Base-by-base conservation (phyloP, 306 rosid genomes). In the Arachis hypogaea region DNA sequence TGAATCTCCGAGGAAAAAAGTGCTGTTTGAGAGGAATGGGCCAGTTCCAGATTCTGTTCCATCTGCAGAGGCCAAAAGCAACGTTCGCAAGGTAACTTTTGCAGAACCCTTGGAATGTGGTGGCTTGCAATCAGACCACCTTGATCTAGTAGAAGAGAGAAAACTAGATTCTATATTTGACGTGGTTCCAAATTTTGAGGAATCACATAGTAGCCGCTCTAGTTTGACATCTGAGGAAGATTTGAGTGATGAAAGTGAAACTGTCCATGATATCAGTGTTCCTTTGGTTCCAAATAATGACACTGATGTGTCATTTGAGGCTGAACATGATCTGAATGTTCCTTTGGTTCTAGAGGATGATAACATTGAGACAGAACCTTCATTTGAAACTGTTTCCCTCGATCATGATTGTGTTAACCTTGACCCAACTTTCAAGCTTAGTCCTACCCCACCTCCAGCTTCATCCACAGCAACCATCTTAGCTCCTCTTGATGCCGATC, bases 11-110 rank as follows among this genome's bases (percentile, higher is more conserved):
- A 86, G 82, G 78, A 93, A 90, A 87, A 93, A 86, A 65, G 68
- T 93, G 51, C 80, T 93, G 7, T 42, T 40, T 0, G 97, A 93
- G 75, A 78, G 88, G 83, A 93, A 93, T 29, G 98, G 88, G 76
- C 18, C 85, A 9, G 80, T 58, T 70, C 81, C 82, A 8, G 57
- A 78, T 57, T 82, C 85, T 16, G 44, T 59, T 56, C 80, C 89
- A 29, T 55, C 81, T 5, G 60, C 75, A 2, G 90, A 86, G 0
- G 47, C 56, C 30, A 90, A 93, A 77, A 60, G 68, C 60, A 61
- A 82, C 10, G 67, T 67, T 71, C 84, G 82, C 42, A 82, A 85
- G 77, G 86, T 86, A 71, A 85, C 82, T 68, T 80, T 78, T 18
- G 65, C 85, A 0, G 91, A 86, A 4, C 50, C 84, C 11, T 65